Conservation (phyloP, 495 filamentous ascomycete genomes). For the Penicillium macrosclerotiorum region DNA sequence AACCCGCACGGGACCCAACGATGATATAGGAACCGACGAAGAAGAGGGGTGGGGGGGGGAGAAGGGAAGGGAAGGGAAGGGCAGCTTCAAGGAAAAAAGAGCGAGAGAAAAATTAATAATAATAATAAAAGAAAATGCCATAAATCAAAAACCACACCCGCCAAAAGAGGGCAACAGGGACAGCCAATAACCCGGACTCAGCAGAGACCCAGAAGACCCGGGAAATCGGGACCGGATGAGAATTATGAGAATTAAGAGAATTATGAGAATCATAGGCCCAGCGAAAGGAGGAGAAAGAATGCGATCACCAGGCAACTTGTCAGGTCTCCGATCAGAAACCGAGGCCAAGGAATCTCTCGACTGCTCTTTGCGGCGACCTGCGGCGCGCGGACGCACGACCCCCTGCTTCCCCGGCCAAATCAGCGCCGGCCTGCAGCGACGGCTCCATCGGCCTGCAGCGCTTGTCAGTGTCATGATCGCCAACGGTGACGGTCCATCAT, state of each 20-base stretch:
- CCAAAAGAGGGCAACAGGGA: background rate
- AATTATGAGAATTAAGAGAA: constrained; percentile 1
- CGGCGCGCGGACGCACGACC: constrained; percentile 32
- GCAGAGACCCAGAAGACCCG: constrained; percentile 5
- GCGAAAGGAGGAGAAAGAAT: constrained; percentile 16
- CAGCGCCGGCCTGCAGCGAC: constrained; percentile 8
- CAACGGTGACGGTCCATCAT: constrained; percentile 7
- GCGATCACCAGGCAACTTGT: constrained; percentile 26
- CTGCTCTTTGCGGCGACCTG: constrained; percentile 44
- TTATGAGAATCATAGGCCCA: background rate
- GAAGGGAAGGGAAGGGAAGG: too few species aligned
- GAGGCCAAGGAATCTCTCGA: constrained; percentile 27
- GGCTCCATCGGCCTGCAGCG: constrained; percentile 21
- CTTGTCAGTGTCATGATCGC: constrained; percentile 25
- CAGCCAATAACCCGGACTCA: constrained; percentile 7
- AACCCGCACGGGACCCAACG: too few species aligned
- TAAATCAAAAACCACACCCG: too few species aligned
- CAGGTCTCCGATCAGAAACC: constrained; percentile 10
- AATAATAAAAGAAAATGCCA: too few species aligned
- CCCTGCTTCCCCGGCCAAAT: constrained; percentile 46
- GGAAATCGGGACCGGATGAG: background rate
- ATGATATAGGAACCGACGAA: too few species aligned
- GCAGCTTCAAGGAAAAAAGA: too few species aligned
- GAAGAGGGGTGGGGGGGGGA: too few species aligned
- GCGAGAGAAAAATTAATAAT: too few species aligned